A percentile compares a stretch with the other conserved stretches of the same genome.
These are phyloP conservation scores for Neopestalotiopsis clavispora DNA, from an alignment of 2,329 filamentous ascomycete species.

Conservation along the genomic window DNA sequence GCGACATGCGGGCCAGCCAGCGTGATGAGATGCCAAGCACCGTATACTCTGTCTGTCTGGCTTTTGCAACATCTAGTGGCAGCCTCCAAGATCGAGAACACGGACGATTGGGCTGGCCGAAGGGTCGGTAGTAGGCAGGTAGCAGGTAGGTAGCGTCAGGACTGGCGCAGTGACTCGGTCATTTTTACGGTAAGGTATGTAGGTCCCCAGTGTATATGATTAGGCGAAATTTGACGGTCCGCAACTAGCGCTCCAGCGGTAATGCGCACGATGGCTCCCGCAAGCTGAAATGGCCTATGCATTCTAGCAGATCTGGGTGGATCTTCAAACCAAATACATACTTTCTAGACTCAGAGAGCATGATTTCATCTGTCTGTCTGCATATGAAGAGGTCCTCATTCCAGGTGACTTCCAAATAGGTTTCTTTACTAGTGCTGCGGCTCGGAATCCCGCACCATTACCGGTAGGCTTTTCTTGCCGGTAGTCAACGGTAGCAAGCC, in stretches of 20 bases:
- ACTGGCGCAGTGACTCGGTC: not conserved
- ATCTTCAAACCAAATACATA: not conserved
- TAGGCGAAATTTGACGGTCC: not conserved
- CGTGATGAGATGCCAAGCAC: not conserved
- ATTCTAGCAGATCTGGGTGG: no score
- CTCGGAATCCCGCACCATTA: not conserved
- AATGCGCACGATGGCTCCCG: not conserved
- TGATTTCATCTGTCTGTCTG: no score
- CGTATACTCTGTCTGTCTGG: not conserved
- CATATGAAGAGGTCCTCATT: no score
- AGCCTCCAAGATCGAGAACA: not conserved
- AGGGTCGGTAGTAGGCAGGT: not conserved
- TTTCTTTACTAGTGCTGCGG: not conserved
- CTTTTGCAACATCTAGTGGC: not conserved
- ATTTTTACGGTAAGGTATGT: not conserved
- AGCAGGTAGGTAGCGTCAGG: not conserved
- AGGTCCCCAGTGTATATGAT: not conserved
- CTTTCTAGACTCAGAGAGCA: no score
- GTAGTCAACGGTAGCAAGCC: no score
- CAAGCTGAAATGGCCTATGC: not conserved
- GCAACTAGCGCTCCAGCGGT: not conserved
- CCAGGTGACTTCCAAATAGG: not conserved
- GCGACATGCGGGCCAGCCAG: not conserved
- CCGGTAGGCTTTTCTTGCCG: not conserved
- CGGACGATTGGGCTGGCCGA: not conserved